Percentiles rank a stretch among this genome's conserved stretches.
Conservation (phyloP, 1,139 yeast species). For the Diutina sp. region DNA sequence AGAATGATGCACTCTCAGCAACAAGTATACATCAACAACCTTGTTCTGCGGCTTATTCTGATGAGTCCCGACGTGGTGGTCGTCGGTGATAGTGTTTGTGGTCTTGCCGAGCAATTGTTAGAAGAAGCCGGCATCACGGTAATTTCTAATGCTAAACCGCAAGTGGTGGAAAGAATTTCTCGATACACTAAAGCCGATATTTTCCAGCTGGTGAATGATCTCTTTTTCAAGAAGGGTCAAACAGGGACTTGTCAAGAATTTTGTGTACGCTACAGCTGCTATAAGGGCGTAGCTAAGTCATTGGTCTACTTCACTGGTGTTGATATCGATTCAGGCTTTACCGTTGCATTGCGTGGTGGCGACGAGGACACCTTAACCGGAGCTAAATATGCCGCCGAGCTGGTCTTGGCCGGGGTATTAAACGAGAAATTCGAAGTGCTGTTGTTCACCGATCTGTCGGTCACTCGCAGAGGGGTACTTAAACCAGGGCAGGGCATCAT, state of each 20-base stretch:
- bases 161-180: conserved; percentile 70
- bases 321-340: conserved; percentile 63
- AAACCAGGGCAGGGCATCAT: background rate
- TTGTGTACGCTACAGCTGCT: conserved; percentile 55
- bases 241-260: conserved; percentile 67
- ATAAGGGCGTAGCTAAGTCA: conserved; percentile 47
- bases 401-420: conserved; percentile 64
- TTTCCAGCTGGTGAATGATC: conserved; percentile 33
- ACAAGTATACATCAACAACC: conserved; percentile 66
- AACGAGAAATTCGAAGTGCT: conserved; percentile 75
- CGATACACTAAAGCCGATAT: conserved; percentile 78
- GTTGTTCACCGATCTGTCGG: conserved; percentile 60
- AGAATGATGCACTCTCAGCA: conserved; percentile 85
- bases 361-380: conserved; percentile 44
- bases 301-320: conserved; percentile 72
- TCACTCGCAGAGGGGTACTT: background rate
- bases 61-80: conserved; percentile 71
- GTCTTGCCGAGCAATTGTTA: conserved; percentile 62
- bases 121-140: conserved; percentile 71
- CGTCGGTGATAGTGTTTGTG: conserved; percentile 74
- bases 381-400: conserved; percentile 69
- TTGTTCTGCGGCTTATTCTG: conserved; percentile 68
- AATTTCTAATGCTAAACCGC: conserved; percentile 68
- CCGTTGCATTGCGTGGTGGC: conserved; percentile 72
- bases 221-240: conserved; percentile 35